phyloP scores from a whole-genome alignment of 2,329 filamentous ascomycete genomes.

The Metarhizium humberi region DNA sequence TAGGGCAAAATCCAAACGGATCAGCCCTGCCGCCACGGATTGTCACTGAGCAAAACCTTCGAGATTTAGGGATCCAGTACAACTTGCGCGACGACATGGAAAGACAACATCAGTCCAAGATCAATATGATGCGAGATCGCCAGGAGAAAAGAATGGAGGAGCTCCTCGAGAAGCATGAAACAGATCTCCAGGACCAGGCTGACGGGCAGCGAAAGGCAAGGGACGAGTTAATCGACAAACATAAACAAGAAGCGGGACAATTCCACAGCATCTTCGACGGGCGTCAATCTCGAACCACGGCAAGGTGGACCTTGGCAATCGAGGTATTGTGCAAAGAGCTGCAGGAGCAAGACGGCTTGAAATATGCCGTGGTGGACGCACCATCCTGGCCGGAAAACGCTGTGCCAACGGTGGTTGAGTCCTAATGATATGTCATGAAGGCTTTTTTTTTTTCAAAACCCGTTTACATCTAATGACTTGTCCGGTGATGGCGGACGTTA shows the following conservation, averaged over 20 bases:
- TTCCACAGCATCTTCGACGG: constrained; percentile 34
- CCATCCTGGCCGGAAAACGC: constrained; percentile 20
- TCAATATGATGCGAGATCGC: constrained; percentile 56
- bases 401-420: not conserved
- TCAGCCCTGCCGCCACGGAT: constrained; percentile 35
- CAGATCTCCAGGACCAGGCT: constrained; percentile 37
- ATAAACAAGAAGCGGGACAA: constrained; percentile 39
- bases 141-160: constrained; percentile 54
- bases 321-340: constrained; percentile 45
- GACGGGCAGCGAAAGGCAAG: constrained; percentile 38
- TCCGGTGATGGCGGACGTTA: not conserved
- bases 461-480: not conserved
- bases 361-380: constrained; percentile 28
- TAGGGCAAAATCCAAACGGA: constrained; percentile 30
- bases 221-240: constrained; percentile 35
- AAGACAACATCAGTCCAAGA: constrained; percentile 48
- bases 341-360: constrained; percentile 32
- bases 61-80: constrained; percentile 52
- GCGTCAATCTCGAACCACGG: constrained; percentile 34
- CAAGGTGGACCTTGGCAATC: constrained; percentile 43
- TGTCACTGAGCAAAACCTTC: constrained; percentile 50
- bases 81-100: constrained; percentile 50
- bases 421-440: not conserved
- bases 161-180: constrained; percentile 43
- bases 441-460: not conserved